phyloP scores from a whole-genome alignment of 1,284 basidiomycete genomes.

The Retiboletus flavoniger region DNA sequence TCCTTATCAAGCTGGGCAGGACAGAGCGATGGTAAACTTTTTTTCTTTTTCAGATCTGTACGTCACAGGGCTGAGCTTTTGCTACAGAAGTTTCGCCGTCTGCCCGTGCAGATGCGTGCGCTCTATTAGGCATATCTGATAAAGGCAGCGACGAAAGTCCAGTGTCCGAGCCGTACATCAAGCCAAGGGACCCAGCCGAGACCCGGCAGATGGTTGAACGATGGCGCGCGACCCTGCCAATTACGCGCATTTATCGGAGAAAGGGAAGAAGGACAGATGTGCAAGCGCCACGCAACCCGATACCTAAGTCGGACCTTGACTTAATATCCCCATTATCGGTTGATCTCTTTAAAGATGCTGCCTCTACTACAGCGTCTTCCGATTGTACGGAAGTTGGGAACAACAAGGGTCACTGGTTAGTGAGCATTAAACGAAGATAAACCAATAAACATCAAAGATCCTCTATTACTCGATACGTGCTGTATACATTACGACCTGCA shows the following conservation, averaged over 20 bases:
- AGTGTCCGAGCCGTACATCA: conserved; percentile 19
- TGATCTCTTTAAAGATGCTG: conserved; percentile 29
- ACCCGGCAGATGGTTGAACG: conserved; percentile 33
- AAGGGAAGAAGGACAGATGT: conserved; percentile 14
- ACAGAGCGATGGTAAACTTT: conserved; percentile 33
- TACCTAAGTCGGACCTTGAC: conserved; percentile 10
- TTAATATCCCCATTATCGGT: conserved; percentile 22
- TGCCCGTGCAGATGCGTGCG: conserved; percentile 14
- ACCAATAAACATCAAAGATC: neutral
- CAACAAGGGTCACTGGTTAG: conserved; percentile 34
- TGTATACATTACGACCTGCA: neutral
- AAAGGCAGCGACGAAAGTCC: conserved; percentile 13
- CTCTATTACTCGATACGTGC: neutral
- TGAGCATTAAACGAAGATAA: conserved; percentile 29
- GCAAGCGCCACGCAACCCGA: conserved; percentile 7
- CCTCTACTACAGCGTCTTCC: conserved; percentile 33
- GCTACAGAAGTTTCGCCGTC: conserved; percentile 25
- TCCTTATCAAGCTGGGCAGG: conserved; percentile 40
- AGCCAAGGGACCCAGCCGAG: conserved; percentile 25
- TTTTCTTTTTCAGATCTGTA: neutral
- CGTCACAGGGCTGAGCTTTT: neutral
- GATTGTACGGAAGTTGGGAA: conserved; percentile 34
- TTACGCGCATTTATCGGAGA: conserved; percentile 6
- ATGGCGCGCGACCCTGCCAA: conserved; percentile 31
- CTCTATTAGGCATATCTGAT: conserved; percentile 24